Evolutionary conservation across 495 filamentous ascomycete genomes (phyloP).

Genomic region (Aspergillus nanangensis): DNA sequence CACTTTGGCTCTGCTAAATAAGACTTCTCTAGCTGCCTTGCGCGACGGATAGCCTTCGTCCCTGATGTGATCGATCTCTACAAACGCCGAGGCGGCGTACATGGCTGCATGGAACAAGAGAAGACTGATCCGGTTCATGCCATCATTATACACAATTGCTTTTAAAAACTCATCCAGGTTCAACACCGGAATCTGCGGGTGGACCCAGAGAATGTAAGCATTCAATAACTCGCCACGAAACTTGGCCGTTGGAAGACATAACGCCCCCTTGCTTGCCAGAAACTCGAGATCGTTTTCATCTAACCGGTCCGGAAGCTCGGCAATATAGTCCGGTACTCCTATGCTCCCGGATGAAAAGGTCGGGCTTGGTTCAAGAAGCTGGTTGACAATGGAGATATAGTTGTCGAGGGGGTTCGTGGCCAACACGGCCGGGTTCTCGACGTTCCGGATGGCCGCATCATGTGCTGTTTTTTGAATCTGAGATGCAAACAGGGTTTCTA

Average conservation of each 20-base stretch:
- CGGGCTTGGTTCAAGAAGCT: not conserved
- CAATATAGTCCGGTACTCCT: slow-evolving; percentile 2
- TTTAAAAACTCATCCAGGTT: not conserved
- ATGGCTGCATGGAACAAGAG: slow-evolving; percentile 7
- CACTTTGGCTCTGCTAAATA: slow-evolving; percentile 3
- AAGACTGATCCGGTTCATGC: not conserved
- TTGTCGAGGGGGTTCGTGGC: slow-evolving; percentile 2
- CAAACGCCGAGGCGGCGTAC: slow-evolving; percentile 4
- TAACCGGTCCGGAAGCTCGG: not conserved
- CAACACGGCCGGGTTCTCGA: not conserved
- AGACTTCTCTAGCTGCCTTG: not conserved
- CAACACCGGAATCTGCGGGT: slow-evolving; percentile 3
- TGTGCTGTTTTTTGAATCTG: not conserved
- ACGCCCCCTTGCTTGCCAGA: slow-evolving; percentile 1
- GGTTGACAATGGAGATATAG: slow-evolving; percentile 1
- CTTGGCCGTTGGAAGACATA: not conserved
- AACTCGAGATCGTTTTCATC: slow-evolving; percentile 1
- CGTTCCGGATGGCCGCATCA: not conserved
- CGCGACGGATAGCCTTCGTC: slow-evolving; percentile 1
- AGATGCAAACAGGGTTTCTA: not conserved
- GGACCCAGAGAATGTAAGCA: slow-evolving; percentile 5
- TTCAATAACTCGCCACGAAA: slow-evolving; percentile 3
- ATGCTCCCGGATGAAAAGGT: too few relatives aligned
- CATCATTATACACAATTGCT: not conserved
- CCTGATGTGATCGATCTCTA: slow-evolving; percentile 1